These are phyloP conservation scores for Zychaea mexicana DNA, from an alignment of 371 early-diverging fungal genomes.

Conservation along the genomic window DNA sequence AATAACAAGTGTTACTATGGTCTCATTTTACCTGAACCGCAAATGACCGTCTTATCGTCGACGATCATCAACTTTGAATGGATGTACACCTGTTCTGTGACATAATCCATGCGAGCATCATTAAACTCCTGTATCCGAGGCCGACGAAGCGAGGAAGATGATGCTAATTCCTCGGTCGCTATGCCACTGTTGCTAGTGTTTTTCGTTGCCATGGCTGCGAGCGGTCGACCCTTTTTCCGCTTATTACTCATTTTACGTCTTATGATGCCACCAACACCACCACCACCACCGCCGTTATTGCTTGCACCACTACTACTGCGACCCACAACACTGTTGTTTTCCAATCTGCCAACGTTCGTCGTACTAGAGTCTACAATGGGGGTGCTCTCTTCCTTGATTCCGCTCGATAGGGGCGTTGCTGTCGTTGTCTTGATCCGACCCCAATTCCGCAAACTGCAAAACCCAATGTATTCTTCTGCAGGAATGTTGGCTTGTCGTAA, in stretches of 20 bases:
- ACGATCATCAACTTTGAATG: conserved; percentile 88
- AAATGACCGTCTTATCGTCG: conserved; percentile 74
- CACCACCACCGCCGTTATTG: neutral
- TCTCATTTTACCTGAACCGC: conserved; percentile 53
- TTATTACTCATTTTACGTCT: conserved; percentile 7
- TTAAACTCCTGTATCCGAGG: neutral
- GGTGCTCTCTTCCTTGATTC: conserved; percentile 5
- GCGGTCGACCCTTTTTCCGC: neutral
- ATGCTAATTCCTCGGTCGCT: neutral
- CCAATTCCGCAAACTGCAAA: conserved; percentile 78
- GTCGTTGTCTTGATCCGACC: conserved; percentile 37
- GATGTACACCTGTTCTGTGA: conserved; percentile 84
- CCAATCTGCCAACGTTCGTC: no score
- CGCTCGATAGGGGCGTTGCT: conserved; percentile 11
- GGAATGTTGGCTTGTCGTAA: conserved; percentile 66
- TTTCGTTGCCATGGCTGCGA: neutral
- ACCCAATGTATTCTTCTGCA: conserved; percentile 73
- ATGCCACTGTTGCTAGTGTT: conserved; percentile 1
- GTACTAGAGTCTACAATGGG: conserved; percentile 12
- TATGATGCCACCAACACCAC: neutral
- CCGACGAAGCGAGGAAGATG: neutral
- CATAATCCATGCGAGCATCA: conserved; percentile 39
- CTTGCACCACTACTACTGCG: neutral
- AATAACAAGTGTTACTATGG: neutral
- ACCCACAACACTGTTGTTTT: conserved; percentile 8